Evolutionary conservation across 345 rosid genomes (phyloP).

Genomic region (Citrus hindsii): DNA sequence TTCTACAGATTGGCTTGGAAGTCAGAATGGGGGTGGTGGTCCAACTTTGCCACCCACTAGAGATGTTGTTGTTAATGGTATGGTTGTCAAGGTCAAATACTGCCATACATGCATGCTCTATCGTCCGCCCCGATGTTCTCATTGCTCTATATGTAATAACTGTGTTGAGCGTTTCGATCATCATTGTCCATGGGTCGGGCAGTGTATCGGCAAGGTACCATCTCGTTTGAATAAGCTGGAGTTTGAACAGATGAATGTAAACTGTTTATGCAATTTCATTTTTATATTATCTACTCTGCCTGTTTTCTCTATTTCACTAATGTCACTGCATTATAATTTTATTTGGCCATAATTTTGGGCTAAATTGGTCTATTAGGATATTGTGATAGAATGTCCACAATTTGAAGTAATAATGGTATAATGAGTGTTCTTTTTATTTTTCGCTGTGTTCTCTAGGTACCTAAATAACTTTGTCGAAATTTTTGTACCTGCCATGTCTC

Average conservation of each 20-base stretch:
- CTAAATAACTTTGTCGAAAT: background rate
- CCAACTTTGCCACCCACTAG: conserved; percentile 58
- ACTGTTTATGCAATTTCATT: background rate
- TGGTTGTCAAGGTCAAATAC: conserved; percentile 66
- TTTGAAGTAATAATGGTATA: background rate
- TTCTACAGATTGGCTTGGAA: conserved; percentile 46
- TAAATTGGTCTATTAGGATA: background rate
- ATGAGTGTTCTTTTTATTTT: background rate
- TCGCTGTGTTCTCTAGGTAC: background rate
- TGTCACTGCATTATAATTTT: background rate
- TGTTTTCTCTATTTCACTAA: background rate
- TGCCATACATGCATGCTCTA: conserved; percentile 93
- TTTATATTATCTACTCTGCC: background rate
- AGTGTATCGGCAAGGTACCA: conserved; percentile 87
- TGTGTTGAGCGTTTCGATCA: conserved; percentile 96
- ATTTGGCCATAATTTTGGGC: background rate
- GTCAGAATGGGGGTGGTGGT: conserved; percentile 29
- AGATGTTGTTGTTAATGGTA: conserved; percentile 70
- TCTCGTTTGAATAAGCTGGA: background rate
- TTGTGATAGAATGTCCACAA: background rate
- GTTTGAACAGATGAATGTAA: background rate
- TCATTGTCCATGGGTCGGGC: conserved; percentile 99
- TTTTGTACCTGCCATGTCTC: background rate
- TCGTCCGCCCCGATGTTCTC: conserved; percentile 94
- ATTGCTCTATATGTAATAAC: conserved; percentile 91